A percentile compares a stretch with the other conserved stretches of the same genome.
Conservation (phyloP, 2,329 filamentous ascomycete genomes). For the Neonectria magnoliae region DNA sequence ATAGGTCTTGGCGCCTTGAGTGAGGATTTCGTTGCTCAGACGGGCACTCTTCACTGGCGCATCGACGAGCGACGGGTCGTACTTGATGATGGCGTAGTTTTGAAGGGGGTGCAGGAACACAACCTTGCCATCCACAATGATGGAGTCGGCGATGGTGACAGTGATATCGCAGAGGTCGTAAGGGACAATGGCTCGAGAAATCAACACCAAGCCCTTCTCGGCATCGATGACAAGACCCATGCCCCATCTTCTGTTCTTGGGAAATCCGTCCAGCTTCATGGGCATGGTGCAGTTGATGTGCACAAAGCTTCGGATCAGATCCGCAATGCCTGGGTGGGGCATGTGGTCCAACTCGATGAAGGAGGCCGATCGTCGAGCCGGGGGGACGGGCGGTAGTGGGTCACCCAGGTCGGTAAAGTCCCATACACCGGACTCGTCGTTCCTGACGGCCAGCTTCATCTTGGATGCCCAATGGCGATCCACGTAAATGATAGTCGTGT, state of each 20-base stretch:
- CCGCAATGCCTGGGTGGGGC: conserved; percentile 88
- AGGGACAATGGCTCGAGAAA: conserved; percentile 92
- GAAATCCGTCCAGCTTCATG: conserved; percentile 97
- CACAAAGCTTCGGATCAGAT: conserved; percentile 94
- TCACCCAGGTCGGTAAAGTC: conserved; percentile 90
- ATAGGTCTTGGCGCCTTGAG: conserved; percentile 92
- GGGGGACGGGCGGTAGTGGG: conserved; percentile 77
- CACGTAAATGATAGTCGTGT: conserved; percentile 90
- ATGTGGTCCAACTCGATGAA: conserved; percentile 94
- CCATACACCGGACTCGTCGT: conserved; percentile 91
- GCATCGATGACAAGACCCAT: conserved; percentile 98
- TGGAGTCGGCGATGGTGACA: conserved; percentile 94
- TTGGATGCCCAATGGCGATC: conserved; percentile 96
- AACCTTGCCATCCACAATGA: conserved; percentile 93
- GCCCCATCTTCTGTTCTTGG: conserved; percentile 90
- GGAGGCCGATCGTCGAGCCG: conserved; percentile 80
- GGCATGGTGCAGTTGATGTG: conserved; percentile 93
- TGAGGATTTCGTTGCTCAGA: conserved; percentile 82
- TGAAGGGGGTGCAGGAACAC: conserved; percentile 96
- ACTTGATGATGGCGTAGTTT: conserved; percentile 95
- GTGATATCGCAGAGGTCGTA: conserved; percentile 98
- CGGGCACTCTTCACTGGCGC: conserved; percentile 91
- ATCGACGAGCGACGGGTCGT: conserved; percentile 92
- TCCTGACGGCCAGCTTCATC: conserved; percentile 91
- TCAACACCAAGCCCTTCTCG: conserved; percentile 92